These are phyloP conservation scores for Coemansia furcata DNA, from an alignment of 192 early-diverging fungal species.

Conservation along the genomic window DNA sequence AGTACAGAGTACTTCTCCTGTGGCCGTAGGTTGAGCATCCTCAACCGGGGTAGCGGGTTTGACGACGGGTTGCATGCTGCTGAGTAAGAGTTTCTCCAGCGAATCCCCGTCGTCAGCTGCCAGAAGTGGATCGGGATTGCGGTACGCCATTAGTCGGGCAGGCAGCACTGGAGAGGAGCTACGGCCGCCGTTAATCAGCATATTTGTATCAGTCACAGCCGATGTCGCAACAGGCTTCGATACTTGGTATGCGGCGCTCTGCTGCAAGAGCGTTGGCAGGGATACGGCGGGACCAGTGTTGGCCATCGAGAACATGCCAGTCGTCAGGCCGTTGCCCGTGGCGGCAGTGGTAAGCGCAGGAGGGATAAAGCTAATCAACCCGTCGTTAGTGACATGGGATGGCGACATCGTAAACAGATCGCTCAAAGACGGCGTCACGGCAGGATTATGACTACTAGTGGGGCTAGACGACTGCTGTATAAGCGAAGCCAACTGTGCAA, in stretches of 20 bases:
- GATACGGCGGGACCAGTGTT: background rate
- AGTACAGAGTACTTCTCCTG: conserved; percentile 14
- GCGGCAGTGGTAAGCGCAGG: background rate
- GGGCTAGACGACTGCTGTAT: conserved; percentile 14
- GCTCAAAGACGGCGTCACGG: conserved; percentile 30
- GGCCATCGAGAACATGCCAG: background rate
- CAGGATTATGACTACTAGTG: background rate
- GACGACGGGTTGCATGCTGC: conserved; percentile 23
- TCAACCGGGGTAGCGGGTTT: background rate
- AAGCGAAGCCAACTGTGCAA: conserved; percentile 27
- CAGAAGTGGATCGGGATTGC: conserved; percentile 40
- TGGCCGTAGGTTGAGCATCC: background rate
- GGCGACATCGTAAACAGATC: conserved; percentile 43
- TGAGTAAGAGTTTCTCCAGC: conserved; percentile 48
- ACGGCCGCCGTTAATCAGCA: background rate
- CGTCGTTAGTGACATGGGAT: conserved; percentile 7
- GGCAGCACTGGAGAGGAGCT: conserved; percentile 19
- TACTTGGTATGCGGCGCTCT: conserved; percentile 10
- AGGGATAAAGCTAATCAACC: conserved; percentile 29
- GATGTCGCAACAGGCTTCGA: background rate
- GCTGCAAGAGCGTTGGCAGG: conserved; percentile 3
- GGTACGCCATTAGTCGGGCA: conserved; percentile 47
- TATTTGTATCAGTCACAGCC: background rate
- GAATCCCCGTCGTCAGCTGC: conserved; percentile 38
- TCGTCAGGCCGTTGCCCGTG: background rate